Evolutionary conservation across 2,329 filamentous ascomycete species (phyloP), one percentile per base, ranked within the genome.

Genomic region (Colletotrichum chlorophyti): DNA sequence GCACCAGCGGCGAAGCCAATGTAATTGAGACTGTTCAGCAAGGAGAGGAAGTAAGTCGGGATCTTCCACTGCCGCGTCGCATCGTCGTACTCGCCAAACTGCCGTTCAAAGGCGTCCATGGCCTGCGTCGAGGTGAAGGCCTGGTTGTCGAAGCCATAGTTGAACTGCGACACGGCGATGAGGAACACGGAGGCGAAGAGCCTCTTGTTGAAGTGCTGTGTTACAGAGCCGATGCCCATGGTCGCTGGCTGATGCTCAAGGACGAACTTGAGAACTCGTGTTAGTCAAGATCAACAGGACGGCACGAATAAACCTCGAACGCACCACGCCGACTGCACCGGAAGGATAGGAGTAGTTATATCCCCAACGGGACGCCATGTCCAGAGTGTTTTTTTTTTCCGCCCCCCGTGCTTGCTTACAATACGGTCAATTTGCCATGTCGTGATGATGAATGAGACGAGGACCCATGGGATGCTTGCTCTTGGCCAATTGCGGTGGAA

Each of bases 111-210:
- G 17, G 71, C 61, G 15, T 66, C 64, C 74, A 76, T 76, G 17
- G 74, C 68, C 59, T 77, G 72, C 0, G 69, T 73, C 2, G 70
- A 72, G 8, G 68, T 64, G 63, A 74, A 74, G n/a, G 50, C 45
- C 17, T 53, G 54, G 38, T 73, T 71, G 58, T 76, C 75, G 38
- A 76, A 74, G 49, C 73, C 73, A 68, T 74, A 77, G 62, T 76
- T 76, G 62, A 76, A 67, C 15, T 68, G 66, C 1, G 71, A 75
- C 2, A 76, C 34, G 31, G 70, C 68, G 40, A 75, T 66, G 24
- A 76, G 51, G 12, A 50, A 17, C 5, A 63, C 62, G 3, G 65
- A 57, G 32, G 62, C 58, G 17, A 62, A 31, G 32, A 69, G 61
- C 24, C 53, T 23, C 37, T 35, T 42, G 52, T 50, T 55, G 52